These are phyloP conservation scores for Tetracentron sinense DNA, from an alignment of 164 flowering plant genomes.

Conservation along the genomic window DNA sequence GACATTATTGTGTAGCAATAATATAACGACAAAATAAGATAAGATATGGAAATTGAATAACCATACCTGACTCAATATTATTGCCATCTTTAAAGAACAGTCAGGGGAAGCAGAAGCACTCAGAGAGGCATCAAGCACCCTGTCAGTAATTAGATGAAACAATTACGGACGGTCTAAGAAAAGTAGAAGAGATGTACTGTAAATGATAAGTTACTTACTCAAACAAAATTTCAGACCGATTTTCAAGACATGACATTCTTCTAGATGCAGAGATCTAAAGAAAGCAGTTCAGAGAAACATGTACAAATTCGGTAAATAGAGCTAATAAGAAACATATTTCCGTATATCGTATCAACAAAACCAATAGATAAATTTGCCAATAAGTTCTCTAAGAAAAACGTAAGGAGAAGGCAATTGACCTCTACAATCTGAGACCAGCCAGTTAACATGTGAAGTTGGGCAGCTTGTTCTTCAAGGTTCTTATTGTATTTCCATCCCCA, in stretches of 20 bases:
- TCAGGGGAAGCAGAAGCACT: slow-evolving; percentile 88
- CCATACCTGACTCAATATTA: slow-evolving; percentile 69
- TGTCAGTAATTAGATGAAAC: slow-evolving; percentile 22
- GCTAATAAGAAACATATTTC: neutral
- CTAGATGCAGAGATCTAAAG: slow-evolving; percentile 72
- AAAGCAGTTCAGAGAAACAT: neutral
- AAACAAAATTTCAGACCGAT: slow-evolving; percentile 67
- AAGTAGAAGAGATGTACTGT: neutral
- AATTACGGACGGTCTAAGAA: neutral
- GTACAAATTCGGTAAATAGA: neutral
- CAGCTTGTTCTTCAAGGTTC: slow-evolving; percentile 98
- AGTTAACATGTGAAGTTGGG: slow-evolving; percentile 95
- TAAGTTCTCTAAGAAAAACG: neutral
- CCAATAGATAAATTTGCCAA: neutral
- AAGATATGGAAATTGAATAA: neutral
- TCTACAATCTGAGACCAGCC: slow-evolving; percentile 97
- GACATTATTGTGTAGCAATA: neutral
- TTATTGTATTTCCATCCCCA: slow-evolving; percentile 96
- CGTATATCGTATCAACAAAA: neutral
- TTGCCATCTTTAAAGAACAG: slow-evolving; percentile 94
- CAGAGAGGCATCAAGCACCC: slow-evolving; percentile 83
- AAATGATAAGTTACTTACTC: slow-evolving; percentile 45
- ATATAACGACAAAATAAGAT: neutral
- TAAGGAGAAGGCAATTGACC: slow-evolving; percentile 36
- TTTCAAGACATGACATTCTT: slow-evolving; percentile 60